phyloP scores from a whole-genome alignment of 768 basidiomycete species.

The Tylopilus rubrobrunneus region DNA sequence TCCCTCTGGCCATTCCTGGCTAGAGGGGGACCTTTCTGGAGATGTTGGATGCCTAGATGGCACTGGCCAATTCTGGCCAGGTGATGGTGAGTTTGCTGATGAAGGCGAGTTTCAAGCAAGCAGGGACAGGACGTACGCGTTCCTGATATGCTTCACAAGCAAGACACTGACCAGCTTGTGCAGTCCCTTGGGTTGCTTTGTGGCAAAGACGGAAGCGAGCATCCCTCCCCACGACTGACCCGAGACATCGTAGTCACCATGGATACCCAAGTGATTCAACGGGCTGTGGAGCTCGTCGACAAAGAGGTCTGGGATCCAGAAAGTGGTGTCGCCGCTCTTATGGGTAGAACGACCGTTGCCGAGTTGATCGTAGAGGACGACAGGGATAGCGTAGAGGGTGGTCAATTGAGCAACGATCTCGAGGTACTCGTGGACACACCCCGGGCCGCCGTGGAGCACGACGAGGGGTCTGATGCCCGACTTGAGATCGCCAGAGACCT shows the following conservation, averaged over 20 bases:
- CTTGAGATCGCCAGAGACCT: constrained; percentile 42
- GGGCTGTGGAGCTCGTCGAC: constrained; percentile 49
- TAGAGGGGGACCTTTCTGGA: too few species aligned
- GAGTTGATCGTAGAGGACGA: constrained; percentile 56
- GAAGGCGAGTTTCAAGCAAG: too few species aligned
- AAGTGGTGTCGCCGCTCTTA: constrained; percentile 34
- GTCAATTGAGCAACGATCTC: constrained; percentile 38
- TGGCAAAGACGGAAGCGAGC: constrained; percentile 38
- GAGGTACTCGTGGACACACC: constrained; percentile 42
- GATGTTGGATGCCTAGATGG: too few species aligned
- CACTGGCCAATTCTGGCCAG: too few species aligned
- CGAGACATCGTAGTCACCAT: constrained; percentile 38
- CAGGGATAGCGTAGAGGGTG: constrained; percentile 35
- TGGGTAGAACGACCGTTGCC: constrained; percentile 55
- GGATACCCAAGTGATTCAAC: constrained; percentile 41
- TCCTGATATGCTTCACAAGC: too few species aligned
- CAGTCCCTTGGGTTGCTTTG: constrained; percentile 41
- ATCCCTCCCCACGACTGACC: constrained; percentile 45
- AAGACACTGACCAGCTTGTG: constrained; percentile 43
- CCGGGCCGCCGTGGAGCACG: constrained; percentile 53
- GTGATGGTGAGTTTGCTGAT: too few species aligned
- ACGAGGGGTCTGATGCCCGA: constrained; percentile 40
- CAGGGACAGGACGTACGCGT: too few species aligned
- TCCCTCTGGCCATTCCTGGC: too few species aligned
- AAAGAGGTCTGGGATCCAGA: constrained; percentile 52